phyloP scores from a whole-genome alignment of 2,329 filamentous ascomycete species.

The Stagonosporopsis rhizophila region DNA sequence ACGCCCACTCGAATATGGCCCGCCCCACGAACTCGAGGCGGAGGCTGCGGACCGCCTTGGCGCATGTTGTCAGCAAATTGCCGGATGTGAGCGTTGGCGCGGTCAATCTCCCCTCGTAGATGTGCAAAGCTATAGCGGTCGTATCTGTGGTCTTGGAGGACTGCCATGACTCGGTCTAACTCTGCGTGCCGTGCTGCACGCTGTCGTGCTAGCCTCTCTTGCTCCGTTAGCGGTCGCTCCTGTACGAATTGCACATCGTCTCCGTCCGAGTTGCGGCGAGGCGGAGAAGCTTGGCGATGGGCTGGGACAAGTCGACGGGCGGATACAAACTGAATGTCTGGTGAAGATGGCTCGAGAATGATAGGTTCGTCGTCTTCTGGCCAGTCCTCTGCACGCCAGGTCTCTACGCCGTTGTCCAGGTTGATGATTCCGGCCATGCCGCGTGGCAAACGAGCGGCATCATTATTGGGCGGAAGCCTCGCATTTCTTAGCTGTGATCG shows the following conservation, averaged over 20 bases:
- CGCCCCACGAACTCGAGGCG: slow-evolving; percentile 22
- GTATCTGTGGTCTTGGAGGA: slow-evolving; percentile 25
- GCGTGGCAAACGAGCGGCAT: slow-evolving; percentile 43
- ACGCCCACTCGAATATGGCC: slow-evolving; percentile 29
- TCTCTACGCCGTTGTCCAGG: slow-evolving; percentile 44
- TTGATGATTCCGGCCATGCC: slow-evolving; percentile 53
- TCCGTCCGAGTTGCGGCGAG: slow-evolving; percentile 23
- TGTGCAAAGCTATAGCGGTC: slow-evolving; percentile 25
- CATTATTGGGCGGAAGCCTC: slow-evolving; percentile 2
- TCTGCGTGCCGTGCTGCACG: slow-evolving; percentile 16
- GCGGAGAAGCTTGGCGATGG: slow-evolving; percentile 11
- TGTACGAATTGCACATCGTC: slow-evolving; percentile 44
- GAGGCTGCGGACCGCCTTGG: slow-evolving; percentile 24
- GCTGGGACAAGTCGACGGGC: slow-evolving; percentile 36
- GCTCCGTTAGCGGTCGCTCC: slow-evolving; percentile 32
- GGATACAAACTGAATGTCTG: slow-evolving; percentile 60
- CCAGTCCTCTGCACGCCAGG: slow-evolving; percentile 17
- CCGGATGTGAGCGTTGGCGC: slow-evolving; percentile 28
- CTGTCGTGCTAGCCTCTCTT: slow-evolving; percentile 25
- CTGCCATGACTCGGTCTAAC: slow-evolving; percentile 27
- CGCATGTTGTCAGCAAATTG: slow-evolving; percentile 22
- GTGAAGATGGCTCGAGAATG: slow-evolving; percentile 37
- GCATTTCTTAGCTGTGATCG: background rate
- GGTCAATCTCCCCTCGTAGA: slow-evolving; percentile 32
- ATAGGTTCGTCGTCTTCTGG: slow-evolving; percentile 21